Conservation (phyloP, 1,139 yeast species). For the Petasospora rhodanensis region DNA sequence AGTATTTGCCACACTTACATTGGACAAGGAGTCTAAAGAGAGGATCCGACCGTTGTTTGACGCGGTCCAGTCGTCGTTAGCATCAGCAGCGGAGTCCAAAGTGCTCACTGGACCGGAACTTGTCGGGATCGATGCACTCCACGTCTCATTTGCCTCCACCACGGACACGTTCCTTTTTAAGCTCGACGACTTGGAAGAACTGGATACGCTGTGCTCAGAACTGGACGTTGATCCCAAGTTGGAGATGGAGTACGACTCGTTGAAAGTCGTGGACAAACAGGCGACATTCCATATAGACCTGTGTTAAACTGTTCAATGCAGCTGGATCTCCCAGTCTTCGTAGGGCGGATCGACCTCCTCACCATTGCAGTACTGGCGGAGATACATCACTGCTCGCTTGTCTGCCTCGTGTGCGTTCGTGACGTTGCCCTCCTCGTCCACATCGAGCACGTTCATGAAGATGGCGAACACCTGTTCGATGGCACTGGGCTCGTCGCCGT, state of each 20-base stretch:
- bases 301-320: background rate
- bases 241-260: slow-evolving; percentile 3
- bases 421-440: slow-evolving; percentile 3
- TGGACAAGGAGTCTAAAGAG: slow-evolving; percentile 7
- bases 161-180: slow-evolving; percentile 1
- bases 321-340: slow-evolving; percentile 5
- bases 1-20: slow-evolving; percentile 12
- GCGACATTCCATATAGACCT: too few relatives aligned
- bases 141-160: slow-evolving; percentile 15
- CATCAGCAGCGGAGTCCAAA: slow-evolving; percentile 1
- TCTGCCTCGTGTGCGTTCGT: slow-evolving; percentile 4
- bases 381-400: slow-evolving; percentile 3
- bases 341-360: background rate
- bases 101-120: slow-evolving; percentile 4
- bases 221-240: slow-evolving; percentile 4
- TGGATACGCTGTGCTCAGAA: slow-evolving; percentile 2
- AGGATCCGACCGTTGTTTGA: slow-evolving; percentile 8
- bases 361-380: slow-evolving; percentile 3
- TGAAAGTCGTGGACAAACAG: slow-evolving; percentile 8
- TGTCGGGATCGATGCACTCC: slow-evolving; percentile 4
- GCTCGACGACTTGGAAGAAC: slow-evolving; percentile 4
- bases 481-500: slow-evolving; percentile 9
- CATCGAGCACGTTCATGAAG: slow-evolving; percentile 5
- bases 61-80: slow-evolving; percentile 4
- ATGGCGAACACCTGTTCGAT: slow-evolving; percentile 8